Percentiles rank a stretch among this genome's conserved stretches.
Evolutionary conservation across 2,329 filamentous ascomycete genomes (phyloP).

Genomic region (Onygena corvina): DNA sequence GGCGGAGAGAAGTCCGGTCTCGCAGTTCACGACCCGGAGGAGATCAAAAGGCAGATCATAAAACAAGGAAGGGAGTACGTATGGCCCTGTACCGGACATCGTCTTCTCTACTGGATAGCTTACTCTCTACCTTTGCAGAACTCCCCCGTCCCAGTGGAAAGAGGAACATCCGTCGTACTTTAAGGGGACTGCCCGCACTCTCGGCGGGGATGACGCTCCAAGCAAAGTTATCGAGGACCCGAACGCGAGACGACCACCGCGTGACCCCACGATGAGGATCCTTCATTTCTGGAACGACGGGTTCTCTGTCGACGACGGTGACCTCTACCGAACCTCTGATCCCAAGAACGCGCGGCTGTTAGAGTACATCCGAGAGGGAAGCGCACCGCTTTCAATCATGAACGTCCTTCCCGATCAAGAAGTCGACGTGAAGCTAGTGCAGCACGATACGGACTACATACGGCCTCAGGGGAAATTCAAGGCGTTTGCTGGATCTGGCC

Average conservation of each 20-base stretch:
- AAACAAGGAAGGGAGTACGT: slow-evolving; percentile 33
- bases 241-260: slow-evolving; percentile 26
- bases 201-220: slow-evolving; percentile 52
- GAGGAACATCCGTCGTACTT: too few relatives aligned
- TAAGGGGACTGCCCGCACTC: slow-evolving; percentile 50
- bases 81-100: slow-evolving; percentile 14
- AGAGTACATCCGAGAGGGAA: slow-evolving; percentile 50
- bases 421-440: slow-evolving; percentile 53
- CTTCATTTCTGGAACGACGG: slow-evolving; percentile 56
- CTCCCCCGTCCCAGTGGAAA: too few relatives aligned
- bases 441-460: slow-evolving; percentile 52
- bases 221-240: slow-evolving; percentile 46
- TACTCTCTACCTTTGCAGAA: too few relatives aligned
- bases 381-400: slow-evolving; percentile 51
- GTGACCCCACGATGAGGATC: slow-evolving; percentile 45
- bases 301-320: slow-evolving; percentile 54
- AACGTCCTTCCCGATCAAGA: slow-evolving; percentile 52
- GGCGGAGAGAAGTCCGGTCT: slow-evolving; percentile 58
- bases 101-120: too few relatives aligned
- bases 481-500: slow-evolving; percentile 49
- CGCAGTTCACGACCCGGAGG: slow-evolving; percentile 53
- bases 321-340: slow-evolving; percentile 51
- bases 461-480: slow-evolving; percentile 53
- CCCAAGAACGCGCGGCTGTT: slow-evolving; percentile 50
- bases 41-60: slow-evolving; percentile 41